Base-by-base conservation (phyloP, 371 early-diverging fungal species). In the Nosema granulosis region DNA sequence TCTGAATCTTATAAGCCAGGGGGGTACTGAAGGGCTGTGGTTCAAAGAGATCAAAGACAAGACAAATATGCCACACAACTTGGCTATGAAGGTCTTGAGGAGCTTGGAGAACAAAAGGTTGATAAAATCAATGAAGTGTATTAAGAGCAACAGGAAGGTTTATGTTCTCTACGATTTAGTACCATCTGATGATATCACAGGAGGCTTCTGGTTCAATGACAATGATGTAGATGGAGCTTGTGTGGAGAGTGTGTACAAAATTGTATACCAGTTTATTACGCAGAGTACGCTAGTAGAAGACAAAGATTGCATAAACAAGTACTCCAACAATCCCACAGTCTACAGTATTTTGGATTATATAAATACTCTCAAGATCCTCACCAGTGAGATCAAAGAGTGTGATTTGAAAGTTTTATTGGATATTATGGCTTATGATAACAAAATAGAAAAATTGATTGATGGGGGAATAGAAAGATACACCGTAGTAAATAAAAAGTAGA, bases 201-300 rank as follows among this genome's bases (percentile, higher is more conserved):
- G 96, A 78, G 95, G 96, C 20, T 90, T 92, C 24, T 97, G 94
- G 93, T 97, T 91, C 82, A 92, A 91, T 0, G 94, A 95, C 84
- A 91, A 93, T 77, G 94, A 94, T 72, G 86, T 96, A 74, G 97
- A 97, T 86, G 87, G 87, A 2, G 93, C 92, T 24, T 95, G 95
- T 82, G 92, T 95, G 68, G 90, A 94, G 49, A 88, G 88, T 72
- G 80, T 96, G 26, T 87, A 91, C 43, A 83, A 87, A 3, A 89
- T 89, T 52, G 88, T 90, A 78, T 88, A 89, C 79, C 88, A 90
- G 77, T 91, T 87, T 77, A 91, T 94, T 51, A 79, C 84, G 18
- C 83, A 87, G 52, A 88, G 88, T 80, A 90, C 90, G 83, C 80
- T 84, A 58, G 31, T 34, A 11, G 71, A 71, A 4, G 51, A 38